Conservation (phyloP, 371 early-diverging fungal genomes). For the Thermomucor indicae-seudaticae region DNA sequence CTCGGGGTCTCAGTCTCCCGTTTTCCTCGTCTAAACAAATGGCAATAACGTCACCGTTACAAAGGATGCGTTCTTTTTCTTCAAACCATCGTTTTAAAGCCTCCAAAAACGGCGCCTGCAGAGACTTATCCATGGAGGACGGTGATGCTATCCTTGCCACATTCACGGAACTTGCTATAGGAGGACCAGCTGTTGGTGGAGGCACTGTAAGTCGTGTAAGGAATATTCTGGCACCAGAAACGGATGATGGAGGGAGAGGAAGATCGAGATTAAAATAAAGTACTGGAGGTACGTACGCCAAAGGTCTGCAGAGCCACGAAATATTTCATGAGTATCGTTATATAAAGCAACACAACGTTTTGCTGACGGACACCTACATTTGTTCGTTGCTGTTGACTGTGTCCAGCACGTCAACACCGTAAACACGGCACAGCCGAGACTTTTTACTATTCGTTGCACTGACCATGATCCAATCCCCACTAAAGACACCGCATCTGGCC, state of each 20-base stretch:
- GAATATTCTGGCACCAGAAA: slow-evolving; percentile 14
- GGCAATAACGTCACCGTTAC: slow-evolving; percentile 70
- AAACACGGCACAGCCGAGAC: slow-evolving; percentile 46
- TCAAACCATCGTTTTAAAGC: slow-evolving; percentile 70
- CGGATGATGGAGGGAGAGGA: slow-evolving; percentile 30
- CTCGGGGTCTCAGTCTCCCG: slow-evolving; percentile 15
- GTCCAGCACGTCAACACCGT: slow-evolving; percentile 27
- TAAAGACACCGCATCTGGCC: slow-evolving; percentile 62
- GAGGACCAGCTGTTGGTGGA: slow-evolving; percentile 44
- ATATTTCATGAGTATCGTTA: too few relatives aligned
- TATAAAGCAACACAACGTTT: too few relatives aligned
- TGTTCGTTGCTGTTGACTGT: slow-evolving; percentile 10
- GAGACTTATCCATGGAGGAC: slow-evolving; percentile 62
- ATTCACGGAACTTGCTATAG: slow-evolving; percentile 60
- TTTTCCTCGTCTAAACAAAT: slow-evolving; percentile 59
- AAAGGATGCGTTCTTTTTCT: slow-evolving; percentile 62
- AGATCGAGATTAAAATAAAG: slow-evolving; percentile 60
- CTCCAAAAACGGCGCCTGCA: slow-evolving; percentile 59
- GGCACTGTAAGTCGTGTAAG: slow-evolving; percentile 31
- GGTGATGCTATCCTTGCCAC: slow-evolving; percentile 78
- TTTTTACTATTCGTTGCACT: slow-evolving; percentile 34
- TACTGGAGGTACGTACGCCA: slow-evolving; percentile 51
- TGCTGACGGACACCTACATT: slow-evolving; percentile 6
- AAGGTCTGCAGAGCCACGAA: slow-evolving; percentile 10
- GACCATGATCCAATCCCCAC: slow-evolving; percentile 69